These are phyloP conservation scores for Polysphondylium violaceum DNA, from an alignment of 78 protist genomes.

Conservation along the genomic window DNA sequence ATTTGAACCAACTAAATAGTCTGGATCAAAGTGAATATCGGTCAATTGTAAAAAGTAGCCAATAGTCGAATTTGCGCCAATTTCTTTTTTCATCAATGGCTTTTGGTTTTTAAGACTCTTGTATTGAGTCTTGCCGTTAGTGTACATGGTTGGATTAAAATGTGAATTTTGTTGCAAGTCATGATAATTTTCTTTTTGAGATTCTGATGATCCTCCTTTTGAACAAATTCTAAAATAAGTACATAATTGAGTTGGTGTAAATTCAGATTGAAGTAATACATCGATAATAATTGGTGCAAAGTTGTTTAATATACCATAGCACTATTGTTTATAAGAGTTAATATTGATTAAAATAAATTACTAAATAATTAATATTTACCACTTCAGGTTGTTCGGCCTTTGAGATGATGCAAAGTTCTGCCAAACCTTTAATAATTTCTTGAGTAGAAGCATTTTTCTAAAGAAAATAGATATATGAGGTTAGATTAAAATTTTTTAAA, in stretches of 20 bases:
- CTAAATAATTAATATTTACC: constrained; percentile 18
- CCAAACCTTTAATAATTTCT: constrained; percentile 16
- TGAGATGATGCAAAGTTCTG: constrained; percentile 28
- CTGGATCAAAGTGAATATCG: constrained; percentile 65
- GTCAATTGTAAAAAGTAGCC: constrained; percentile 75
- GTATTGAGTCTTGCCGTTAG: not conserved
- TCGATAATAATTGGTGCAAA: constrained; percentile 44
- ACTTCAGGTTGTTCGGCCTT: constrained; percentile 59
- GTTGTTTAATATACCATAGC: constrained; percentile 47
- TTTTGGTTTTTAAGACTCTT: constrained; percentile 11
- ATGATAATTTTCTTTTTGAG: not conserved
- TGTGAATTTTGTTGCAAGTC: not conserved
- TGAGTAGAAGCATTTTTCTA: constrained; percentile 42
- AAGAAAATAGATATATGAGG: not conserved
- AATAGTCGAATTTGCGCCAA: constrained; percentile 5
- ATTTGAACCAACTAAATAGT: constrained; percentile 51
- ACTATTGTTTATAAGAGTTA: constrained; percentile 3
- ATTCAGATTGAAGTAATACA: constrained; percentile 40
- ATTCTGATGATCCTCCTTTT: not conserved
- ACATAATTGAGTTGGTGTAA: constrained; percentile 38
- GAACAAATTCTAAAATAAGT: constrained; percentile 9
- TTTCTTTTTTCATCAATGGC: constrained; percentile 10
- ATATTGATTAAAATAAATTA: not conserved
- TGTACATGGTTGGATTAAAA: not conserved
- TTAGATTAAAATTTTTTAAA: too few relatives aligned